Conservation (phyloP, 768 basidiomycete species). For the Naganishia onofrii region DNA sequence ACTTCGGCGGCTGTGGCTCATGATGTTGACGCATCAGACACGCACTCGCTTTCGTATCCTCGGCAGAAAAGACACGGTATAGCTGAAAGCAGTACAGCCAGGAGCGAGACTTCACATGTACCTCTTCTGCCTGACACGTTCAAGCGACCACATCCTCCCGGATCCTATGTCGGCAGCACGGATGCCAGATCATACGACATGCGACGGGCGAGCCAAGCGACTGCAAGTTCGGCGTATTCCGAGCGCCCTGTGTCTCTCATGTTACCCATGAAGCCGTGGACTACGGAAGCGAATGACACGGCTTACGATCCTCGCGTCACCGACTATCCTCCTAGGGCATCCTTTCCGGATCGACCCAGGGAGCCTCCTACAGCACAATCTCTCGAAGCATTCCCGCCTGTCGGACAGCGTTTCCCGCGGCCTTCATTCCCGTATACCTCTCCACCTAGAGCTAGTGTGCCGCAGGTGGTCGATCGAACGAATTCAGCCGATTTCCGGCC, state of each 20-base stretch:
- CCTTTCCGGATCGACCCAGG: too few species aligned
- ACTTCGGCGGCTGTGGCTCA: neutral
- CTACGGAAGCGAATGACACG: neutral
- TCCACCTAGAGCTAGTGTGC: neutral
- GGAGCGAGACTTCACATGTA: slow-evolving; percentile 1
- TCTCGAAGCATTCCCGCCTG: neutral
- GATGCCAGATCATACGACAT: slow-evolving; percentile 1
- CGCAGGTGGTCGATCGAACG: neutral
- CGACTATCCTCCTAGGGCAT: neutral
- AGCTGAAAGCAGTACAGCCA: neutral
- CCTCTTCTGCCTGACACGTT: neutral
- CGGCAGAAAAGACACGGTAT: neutral
- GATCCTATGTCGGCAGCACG: neutral
- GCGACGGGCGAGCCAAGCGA: slow-evolving; percentile 16
- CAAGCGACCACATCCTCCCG: slow-evolving; percentile 5
- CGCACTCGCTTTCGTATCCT: neutral
- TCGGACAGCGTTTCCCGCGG: neutral
- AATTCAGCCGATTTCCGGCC: neutral
- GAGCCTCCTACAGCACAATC: neutral
- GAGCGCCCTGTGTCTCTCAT: neutral
- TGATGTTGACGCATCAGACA: slow-evolving; percentile 2
- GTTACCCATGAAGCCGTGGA: neutral
- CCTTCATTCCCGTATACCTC: neutral
- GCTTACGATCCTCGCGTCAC: neutral
- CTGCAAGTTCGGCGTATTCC: slow-evolving; percentile 12